Percentiles rank a stretch among this genome's conserved stretches.
Conservation (phyloP, 2,329 filamentous ascomycete species). For the Fusarium chaquense region DNA sequence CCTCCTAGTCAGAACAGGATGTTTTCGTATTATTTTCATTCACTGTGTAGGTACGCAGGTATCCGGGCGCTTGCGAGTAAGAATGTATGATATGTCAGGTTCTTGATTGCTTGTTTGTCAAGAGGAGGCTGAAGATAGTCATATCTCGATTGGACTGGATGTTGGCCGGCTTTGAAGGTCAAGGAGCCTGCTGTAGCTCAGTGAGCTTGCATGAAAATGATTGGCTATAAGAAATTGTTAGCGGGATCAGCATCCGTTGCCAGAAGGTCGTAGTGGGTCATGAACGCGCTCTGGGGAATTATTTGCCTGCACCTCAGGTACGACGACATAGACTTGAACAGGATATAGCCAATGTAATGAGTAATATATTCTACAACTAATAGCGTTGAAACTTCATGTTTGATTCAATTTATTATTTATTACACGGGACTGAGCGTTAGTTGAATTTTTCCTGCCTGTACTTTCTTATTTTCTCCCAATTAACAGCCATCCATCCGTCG, state of each 20-base stretch:
- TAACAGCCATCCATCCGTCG: not conserved
- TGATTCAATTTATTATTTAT: no score
- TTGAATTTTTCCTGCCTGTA: not conserved
- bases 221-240: conserved; percentile 38
- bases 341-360: not conserved
- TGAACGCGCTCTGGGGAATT: conserved; percentile 30
- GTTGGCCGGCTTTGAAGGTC: conserved; percentile 26
- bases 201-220: conserved; percentile 26
- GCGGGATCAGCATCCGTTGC: conserved; percentile 20
- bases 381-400: no score
- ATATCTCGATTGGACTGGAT: conserved; percentile 21
- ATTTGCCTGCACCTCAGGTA: not conserved
- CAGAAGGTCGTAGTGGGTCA: conserved; percentile 6
- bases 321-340: not conserved
- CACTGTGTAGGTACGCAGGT: conserved; percentile 7
- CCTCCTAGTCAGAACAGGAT: conserved; percentile 6
- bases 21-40: conserved; percentile 19
- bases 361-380: no score
- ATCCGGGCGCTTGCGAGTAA: not conserved
- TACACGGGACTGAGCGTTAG: no score
- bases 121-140: conserved; percentile 7
- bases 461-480: not conserved
- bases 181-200: conserved; percentile 10
- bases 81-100: not conserved
- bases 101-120: conserved; percentile 16